Base-by-base conservation (phyloP, 345 rosid genomes). In the Toxicodendron radicans region DNA sequence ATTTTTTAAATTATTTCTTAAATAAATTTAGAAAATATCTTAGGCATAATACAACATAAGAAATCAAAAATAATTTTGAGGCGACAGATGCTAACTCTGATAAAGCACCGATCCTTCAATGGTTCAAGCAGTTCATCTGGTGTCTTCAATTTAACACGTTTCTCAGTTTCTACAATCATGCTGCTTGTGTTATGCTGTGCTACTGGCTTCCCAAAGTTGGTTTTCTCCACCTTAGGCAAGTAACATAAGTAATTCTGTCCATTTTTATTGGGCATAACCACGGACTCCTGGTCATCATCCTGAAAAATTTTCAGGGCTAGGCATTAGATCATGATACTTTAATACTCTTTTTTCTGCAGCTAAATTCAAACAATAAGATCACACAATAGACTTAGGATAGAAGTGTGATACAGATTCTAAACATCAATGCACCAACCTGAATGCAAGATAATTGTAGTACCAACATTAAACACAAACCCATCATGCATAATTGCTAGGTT, bases 41-140 rank as follows among this genome's bases (percentile, higher is more conserved):
- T 23, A 20, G 12, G 2, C 38, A 53, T 62, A 67, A 49, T 67
- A n/a, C 66, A 79, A 24, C 49, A 58, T 3, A 5, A 35, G 62
- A 68, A 20, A 60, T 51, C 54, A 51, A 66, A 53, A 2, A 73
- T 6, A 20, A 67, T 52, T 10, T 68, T n/a, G n/a, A 30, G 58
- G 57, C 1, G 51, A 41, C 38, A 70, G 69, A 73, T 69, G 41
- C 88, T 81, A 54, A 95, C 97, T 59, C 94, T 86, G 63, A 88
- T 0, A 78, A 91, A 84, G 81, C 99, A 95, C 30, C 20, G 77
- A 14, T 51, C 96, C 76, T 83, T 83, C 45, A 92, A 81, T 59
- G 75, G 84, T 84, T 90, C 93, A 72, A 95, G 94, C 46, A 91
- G 79, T 79, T 95, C 97, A 82, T 95, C 99, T 10, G 98, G 96